A percentile compares a stretch with the other conserved stretches of the same genome.
These are phyloP conservation scores for Globisporangium radiosum DNA, from an alignment of 352 stramenopile genomes.

Conservation along the genomic window DNA sequence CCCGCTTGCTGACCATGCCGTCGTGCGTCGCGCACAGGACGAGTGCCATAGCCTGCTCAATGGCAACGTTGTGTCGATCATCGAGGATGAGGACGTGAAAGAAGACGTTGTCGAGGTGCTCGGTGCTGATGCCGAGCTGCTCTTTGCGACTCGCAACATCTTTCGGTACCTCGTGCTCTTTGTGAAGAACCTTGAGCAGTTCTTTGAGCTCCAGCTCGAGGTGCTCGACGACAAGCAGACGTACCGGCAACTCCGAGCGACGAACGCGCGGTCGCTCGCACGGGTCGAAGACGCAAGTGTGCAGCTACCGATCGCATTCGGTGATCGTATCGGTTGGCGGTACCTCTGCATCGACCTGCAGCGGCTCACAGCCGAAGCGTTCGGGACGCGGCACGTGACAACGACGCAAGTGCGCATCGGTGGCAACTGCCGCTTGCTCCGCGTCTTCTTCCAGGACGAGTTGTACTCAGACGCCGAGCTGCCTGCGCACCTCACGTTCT, in stretches of 20 bases:
- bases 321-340: slow-evolving; percentile 36
- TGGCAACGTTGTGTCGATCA: slow-evolving; percentile 55
- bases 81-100: slow-evolving; percentile 72
- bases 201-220: slow-evolving; percentile 64
- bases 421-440: slow-evolving; percentile 64
- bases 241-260: slow-evolving; percentile 54
- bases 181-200: slow-evolving; percentile 72
- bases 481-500: slow-evolving; percentile 58
- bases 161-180: slow-evolving; percentile 83
- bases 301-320: slow-evolving; percentile 60
- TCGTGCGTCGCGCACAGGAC: slow-evolving; percentile 43
- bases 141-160: slow-evolving; percentile 60
- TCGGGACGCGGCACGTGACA: slow-evolving; percentile 63
- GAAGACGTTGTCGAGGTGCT: slow-evolving; percentile 74
- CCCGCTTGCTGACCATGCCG: slow-evolving; percentile 41
- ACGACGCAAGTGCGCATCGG: slow-evolving; percentile 58
- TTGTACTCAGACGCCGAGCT: slow-evolving; percentile 63
- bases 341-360: slow-evolving; percentile 79
- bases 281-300: slow-evolving; percentile 42
- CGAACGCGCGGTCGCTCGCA: slow-evolving; percentile 66
- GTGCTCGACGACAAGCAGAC: slow-evolving; percentile 61
- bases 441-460: slow-evolving; percentile 79
- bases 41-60: slow-evolving; percentile 58
- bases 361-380: slow-evolving; percentile 55
- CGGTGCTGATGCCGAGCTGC: slow-evolving; percentile 57